Base-by-base conservation (phyloP, 169 alveolate genomes). In the Toxoplasma gondii region DNA sequence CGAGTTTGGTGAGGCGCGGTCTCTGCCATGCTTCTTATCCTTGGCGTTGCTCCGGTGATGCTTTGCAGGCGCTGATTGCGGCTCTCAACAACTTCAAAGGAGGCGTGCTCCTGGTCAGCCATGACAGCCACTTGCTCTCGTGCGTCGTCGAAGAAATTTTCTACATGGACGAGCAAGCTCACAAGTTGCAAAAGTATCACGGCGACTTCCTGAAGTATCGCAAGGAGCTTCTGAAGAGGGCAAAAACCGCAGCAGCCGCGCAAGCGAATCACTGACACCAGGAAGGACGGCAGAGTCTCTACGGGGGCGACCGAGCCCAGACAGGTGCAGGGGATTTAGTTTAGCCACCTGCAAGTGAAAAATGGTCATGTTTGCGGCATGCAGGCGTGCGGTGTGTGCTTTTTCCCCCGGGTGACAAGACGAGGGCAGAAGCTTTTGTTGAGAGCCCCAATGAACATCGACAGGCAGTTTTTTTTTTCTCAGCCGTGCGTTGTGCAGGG, bases 71-170 rank as follows among this genome's bases (percentile, higher is more conserved):
- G 29, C 97, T 99, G 90, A 98, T 98, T 96, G 98, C 98, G 58
- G 99, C 99, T 1, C 95, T 98, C 12, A 98, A 98, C 94, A 97
- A 97, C 90, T 99, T 97, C 95, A 97, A 98, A 92, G 99, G 99
- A 88, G 99, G 99, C 34, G 97, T 99, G 54, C 95, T 99, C 39
- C 97, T 99, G 78, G 99, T 99, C 36, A 98, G 99, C 94, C 99
- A 99, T 96, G 99, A 99, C 96, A 97, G 99, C 90, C 98, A 98
- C 94, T 97, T 99, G 92, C 98, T 99, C 90, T 97, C 98, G 49
- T 98, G 98, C 80, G 99, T 98, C 39, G 98, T 99, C 95, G 99
- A 98, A 91, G 98, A 98, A 96, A 97, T 99, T 58, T 98, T 98
- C 97, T 98, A 98, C 94, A 98, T 99, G 81, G 97, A 97, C 94